phyloP scores from a whole-genome alignment of 2,329 filamentous ascomycete species.

The Alternaria solani region DNA sequence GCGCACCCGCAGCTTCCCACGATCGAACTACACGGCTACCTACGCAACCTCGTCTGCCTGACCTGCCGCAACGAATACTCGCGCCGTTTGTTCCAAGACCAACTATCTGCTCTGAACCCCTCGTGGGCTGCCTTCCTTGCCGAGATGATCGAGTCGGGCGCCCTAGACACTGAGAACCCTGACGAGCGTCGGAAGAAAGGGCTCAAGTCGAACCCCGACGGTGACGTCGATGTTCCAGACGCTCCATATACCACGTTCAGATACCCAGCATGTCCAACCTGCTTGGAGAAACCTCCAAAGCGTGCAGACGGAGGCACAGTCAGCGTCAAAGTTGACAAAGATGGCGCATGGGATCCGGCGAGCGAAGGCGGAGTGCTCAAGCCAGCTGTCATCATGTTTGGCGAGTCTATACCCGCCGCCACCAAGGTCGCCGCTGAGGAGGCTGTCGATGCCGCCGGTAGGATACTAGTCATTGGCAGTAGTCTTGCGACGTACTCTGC shows the following conservation, averaged over 20 bases:
- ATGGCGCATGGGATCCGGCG: conserved; percentile 75
- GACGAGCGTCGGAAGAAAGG: conserved; percentile 72
- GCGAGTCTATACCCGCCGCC: conserved; percentile 76
- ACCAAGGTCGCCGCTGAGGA: conserved; percentile 81
- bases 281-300: conserved; percentile 71
- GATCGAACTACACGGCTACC: conserved; percentile 89
- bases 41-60: conserved; percentile 81
- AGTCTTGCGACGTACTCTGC: conserved; percentile 95
- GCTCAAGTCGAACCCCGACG: conserved; percentile 88
- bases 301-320: conserved; percentile 59
- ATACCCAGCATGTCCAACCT: conserved; percentile 88
- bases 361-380: conserved; percentile 78
- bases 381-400: conserved; percentile 95
- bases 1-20: conserved; percentile 79
- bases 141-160: conserved; percentile 75
- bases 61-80: conserved; percentile 77
- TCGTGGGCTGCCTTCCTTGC: conserved; percentile 80
- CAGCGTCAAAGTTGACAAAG: conserved; percentile 73
- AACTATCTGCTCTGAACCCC: conserved; percentile 82
- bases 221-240: conserved; percentile 87
- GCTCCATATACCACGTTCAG: conserved; percentile 89
- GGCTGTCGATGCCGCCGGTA: conserved; percentile 75
- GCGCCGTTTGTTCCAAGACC: conserved; percentile 76
- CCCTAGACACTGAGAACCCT: conserved; percentile 79
- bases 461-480: conserved; percentile 82